Conservation (phyloP, 495 filamentous ascomycete species). For the Terfezia boudieri region DNA sequence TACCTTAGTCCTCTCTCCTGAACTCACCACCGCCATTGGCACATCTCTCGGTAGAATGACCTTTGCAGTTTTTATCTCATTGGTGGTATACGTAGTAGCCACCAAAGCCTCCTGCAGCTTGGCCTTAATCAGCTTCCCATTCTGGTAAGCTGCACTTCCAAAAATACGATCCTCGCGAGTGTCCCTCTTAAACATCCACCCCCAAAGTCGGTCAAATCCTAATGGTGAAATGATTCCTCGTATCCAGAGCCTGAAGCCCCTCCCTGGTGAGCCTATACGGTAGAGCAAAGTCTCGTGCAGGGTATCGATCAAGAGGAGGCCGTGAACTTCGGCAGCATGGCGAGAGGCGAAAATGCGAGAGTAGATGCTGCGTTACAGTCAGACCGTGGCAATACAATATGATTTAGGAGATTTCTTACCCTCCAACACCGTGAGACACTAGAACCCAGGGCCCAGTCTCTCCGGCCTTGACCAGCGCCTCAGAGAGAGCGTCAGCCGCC, state of each 20-base stretch:
- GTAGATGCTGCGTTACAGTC: constrained; percentile 35
- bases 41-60: constrained; percentile 51
- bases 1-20: constrained; percentile 31
- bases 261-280: constrained; percentile 36
- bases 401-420: no score
- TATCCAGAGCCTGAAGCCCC: constrained; percentile 69
- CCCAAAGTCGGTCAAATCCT: constrained; percentile 54
- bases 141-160: constrained; percentile 54
- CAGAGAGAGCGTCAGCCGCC: constrained; percentile 62
- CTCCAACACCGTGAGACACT: constrained; percentile 23
- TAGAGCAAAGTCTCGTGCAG: constrained; percentile 66
- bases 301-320: constrained; percentile 67
- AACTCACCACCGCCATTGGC: constrained; percentile 63
- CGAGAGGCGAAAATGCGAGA: constrained; percentile 72
- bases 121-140: constrained; percentile 59
- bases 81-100: constrained; percentile 55
- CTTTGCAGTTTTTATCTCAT: constrained; percentile 52
- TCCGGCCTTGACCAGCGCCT: constrained; percentile 56
- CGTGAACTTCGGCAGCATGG: constrained; percentile 44
- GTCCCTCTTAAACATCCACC: constrained; percentile 57
- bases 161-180: constrained; percentile 65
- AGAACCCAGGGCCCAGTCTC: constrained; percentile 70
- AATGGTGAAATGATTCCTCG: constrained; percentile 66
- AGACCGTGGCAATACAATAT: constrained; percentile 20
- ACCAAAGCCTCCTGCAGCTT: constrained; percentile 86